phyloP scores from a whole-genome alignment of 2,329 filamentous ascomycete species.

The Fusarium cicatricum region DNA sequence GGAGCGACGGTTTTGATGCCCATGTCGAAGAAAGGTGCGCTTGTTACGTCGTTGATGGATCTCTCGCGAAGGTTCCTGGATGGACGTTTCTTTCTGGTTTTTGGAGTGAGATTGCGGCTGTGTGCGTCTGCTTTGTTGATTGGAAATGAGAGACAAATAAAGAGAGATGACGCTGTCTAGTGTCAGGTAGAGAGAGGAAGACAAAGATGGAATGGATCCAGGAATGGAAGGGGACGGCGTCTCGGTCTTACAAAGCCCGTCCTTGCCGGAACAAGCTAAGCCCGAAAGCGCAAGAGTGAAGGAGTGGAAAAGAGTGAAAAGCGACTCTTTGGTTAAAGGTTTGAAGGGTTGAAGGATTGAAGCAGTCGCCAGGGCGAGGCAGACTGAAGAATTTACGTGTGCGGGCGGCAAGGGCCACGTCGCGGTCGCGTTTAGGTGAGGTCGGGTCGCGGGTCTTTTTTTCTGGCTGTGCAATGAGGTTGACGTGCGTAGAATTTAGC shows the following conservation, averaged over 20 bases:
- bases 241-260: conserved; percentile 16
- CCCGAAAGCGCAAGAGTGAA: neutral
- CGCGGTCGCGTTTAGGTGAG: conserved; percentile 35
- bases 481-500: conserved; percentile 23
- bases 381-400: conserved; percentile 6
- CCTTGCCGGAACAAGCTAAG: conserved; percentile 15
- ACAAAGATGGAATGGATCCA: conserved; percentile 8
- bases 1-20: conserved; percentile 38
- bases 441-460: conserved; percentile 2
- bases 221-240: conserved; percentile 12
- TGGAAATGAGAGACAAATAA: conserved; percentile 9
- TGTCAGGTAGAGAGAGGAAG: conserved; percentile 3
- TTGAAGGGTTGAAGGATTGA: too few relatives aligned
- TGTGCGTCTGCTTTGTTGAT: conserved; percentile 19
- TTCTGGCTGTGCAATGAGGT: conserved; percentile 22
- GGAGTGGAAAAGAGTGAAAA: conserved; percentile 20
- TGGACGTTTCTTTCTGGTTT: conserved; percentile 8
- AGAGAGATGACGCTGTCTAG: conserved; percentile 18
- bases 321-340: conserved; percentile 16
- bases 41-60: conserved; percentile 22
- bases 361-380: conserved; percentile 27
- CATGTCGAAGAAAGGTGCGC: conserved; percentile 41
- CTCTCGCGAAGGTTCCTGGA: conserved; percentile 4
- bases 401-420: conserved; percentile 38
- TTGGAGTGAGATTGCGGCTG: conserved; percentile 9